Evolutionary conservation across 768 basidiomycete species (phyloP), one percentile per base, ranked within the genome.

Genomic region (Pisolithus albus): DNA sequence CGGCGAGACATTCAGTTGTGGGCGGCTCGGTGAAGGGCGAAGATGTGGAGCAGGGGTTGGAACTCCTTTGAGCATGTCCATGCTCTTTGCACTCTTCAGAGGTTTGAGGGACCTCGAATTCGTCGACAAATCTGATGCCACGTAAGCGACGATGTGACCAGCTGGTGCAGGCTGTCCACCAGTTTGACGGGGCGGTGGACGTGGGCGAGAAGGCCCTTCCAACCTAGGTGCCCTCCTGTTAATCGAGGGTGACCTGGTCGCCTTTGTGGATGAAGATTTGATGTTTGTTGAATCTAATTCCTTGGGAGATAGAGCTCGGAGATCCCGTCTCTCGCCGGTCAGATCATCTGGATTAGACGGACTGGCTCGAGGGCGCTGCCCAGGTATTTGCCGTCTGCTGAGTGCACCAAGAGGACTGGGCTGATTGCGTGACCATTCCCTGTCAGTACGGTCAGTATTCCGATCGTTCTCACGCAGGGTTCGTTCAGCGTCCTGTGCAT

Each of bases 61-160:
- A 16, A 51, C 7, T 24, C 52, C 58, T 41, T 62, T 64, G 36
- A 67, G 61, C 54, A 59, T 53, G 39, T 67, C 66, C 36, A 64
- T 55, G 40, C 66, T 67, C 55, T 54, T 68, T 26, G 61, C 55
- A 34, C 59, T 62, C 56, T 63, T 68, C 26, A 67, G 19, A 2
- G 49, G 4, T 42, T 49, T 58, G 34, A 24, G 28, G 32, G 78
- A 76, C 13, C 71, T 64, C 2, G 78, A 56, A 36, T 52, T 53
- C 19, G 66, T 46, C 45, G 58, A 59, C 16, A 61, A 47, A 46
- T 77, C 69, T 36, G 70, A 64, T 32, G 71, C 62, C 52, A 59
- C 68, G 57, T 57, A 61, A 19, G 51, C 51, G 15, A 67, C 46
- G 34, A 58, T 56, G 49, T 46, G 64, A 30, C 52, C 49, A 28